Percentiles rank a stretch among this genome's conserved stretches.
Conservation (phyloP, 805 yeast species). For the Saccharomycopsis selenospora region DNA sequence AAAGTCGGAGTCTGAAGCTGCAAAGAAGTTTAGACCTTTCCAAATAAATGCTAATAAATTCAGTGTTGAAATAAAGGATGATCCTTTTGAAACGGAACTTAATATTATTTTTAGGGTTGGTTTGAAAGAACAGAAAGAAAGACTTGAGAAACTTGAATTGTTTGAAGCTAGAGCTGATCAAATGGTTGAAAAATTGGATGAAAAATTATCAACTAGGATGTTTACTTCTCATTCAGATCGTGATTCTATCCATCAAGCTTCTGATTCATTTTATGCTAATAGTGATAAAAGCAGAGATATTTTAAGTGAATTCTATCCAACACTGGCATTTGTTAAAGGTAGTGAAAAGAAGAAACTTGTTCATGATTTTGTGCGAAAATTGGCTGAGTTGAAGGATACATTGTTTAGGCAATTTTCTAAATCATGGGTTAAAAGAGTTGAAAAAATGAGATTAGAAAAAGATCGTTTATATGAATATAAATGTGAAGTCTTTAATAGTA, state of each 20-base stretch:
- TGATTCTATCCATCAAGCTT: not conserved
- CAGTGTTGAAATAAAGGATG: conserved; percentile 49
- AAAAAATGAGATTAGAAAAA: conserved; percentile 23
- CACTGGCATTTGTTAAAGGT: not conserved
- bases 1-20: conserved; percentile 23
- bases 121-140: conserved; percentile 44
- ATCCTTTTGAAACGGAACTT: conserved; percentile 59
- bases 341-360: conserved; percentile 8
- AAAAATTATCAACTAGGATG: not conserved
- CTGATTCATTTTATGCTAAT: not conserved
- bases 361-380: conserved; percentile 21
- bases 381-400: conserved; percentile 25
- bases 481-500: not conserved
- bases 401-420: conserved; percentile 33
- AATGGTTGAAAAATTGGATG: conserved; percentile 13
- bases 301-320: not conserved
- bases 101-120: conserved; percentile 53
- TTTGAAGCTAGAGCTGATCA: conserved; percentile 22
- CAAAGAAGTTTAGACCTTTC: conserved; percentile 35
- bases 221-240: not conserved
- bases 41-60: conserved; percentile 36
- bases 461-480: not conserved
- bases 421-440: conserved; percentile 33
- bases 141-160: conserved; percentile 35
- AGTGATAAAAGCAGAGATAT: not conserved